These are phyloP conservation scores for Calendula officinalis DNA, from an alignment of 129 eudicot species.

Conservation along the genomic window DNA sequence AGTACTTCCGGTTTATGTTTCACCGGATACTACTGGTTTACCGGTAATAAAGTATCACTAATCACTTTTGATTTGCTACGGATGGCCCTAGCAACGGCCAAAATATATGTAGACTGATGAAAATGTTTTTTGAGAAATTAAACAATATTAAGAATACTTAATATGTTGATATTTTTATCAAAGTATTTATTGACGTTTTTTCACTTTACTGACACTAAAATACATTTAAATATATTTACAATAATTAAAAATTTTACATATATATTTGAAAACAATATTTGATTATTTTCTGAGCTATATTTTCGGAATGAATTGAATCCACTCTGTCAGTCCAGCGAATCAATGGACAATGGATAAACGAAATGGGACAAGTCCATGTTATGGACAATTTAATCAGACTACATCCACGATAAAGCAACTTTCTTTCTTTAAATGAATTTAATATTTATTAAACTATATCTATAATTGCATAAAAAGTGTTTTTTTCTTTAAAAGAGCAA, in stretches of 20 bases:
- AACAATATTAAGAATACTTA: too few species aligned
- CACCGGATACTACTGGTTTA: slow-evolving; percentile 38
- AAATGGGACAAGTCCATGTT: slow-evolving; percentile 36
- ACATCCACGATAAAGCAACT: slow-evolving; percentile 11
- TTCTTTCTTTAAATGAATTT: background rate
- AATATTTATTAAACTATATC: background rate
- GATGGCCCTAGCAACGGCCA: too few species aligned
- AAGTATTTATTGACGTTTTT: background rate
- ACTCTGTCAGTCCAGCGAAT: slow-evolving; percentile 34
- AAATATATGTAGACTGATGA: too few species aligned
- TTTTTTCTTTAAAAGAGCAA: too few species aligned
- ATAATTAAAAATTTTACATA: background rate
- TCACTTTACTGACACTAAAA: too few species aligned
- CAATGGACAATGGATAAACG: slow-evolving; percentile 40
- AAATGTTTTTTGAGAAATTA: too few species aligned
- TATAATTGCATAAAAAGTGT: too few species aligned
- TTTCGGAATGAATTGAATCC: slow-evolving; percentile 15
- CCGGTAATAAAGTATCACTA: slow-evolving; percentile 11
- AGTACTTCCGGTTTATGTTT: background rate
- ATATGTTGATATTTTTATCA: too few species aligned
- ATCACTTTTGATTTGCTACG: background rate
- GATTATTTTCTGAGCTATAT: too few species aligned
- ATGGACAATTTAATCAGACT: slow-evolving; percentile 11
- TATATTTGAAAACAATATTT: too few species aligned
- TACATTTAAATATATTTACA: background rate